phyloP scores from a whole-genome alignment of 768 basidiomycete genomes.

The Leccinum ochraceum region DNA sequence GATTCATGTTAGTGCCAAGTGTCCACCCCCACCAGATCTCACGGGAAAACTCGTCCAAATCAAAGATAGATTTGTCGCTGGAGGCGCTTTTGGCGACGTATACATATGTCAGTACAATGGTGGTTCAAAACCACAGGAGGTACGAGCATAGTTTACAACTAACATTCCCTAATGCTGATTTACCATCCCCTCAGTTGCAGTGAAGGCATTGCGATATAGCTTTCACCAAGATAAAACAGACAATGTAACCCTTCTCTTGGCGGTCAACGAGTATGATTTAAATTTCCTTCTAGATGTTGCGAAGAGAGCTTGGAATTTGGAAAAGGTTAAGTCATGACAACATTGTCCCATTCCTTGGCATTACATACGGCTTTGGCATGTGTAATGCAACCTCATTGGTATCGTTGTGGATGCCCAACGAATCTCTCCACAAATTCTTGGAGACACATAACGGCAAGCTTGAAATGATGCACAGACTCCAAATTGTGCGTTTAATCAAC shows the following conservation, averaged over 20 bases:
- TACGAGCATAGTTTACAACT: background rate
- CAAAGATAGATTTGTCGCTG: background rate
- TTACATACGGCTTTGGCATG: background rate
- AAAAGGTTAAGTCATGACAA: background rate
- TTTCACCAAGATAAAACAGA: no score
- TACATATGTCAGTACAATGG: background rate
- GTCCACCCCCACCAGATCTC: constrained; percentile 1
- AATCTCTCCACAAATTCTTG: background rate
- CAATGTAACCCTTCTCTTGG: background rate
- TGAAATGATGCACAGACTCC: background rate
- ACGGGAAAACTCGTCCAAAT: background rate
- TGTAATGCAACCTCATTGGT: background rate
- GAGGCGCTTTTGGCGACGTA: background rate
- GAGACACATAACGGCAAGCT: background rate
- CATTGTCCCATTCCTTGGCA: background rate
- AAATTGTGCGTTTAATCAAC: background rate
- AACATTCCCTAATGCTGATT: background rate
- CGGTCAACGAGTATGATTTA: background rate
- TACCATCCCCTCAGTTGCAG: background rate
- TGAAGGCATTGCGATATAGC: background rate
- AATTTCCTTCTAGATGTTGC: background rate
- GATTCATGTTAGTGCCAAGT: constrained; percentile 13
- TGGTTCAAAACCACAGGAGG: background rate
- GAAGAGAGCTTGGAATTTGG: background rate
- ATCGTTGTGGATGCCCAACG: constrained; percentile 1